Evolutionary conservation across 2,329 filamentous ascomycete species (phyloP).

Genomic region (Fusarium avenaceum): DNA sequence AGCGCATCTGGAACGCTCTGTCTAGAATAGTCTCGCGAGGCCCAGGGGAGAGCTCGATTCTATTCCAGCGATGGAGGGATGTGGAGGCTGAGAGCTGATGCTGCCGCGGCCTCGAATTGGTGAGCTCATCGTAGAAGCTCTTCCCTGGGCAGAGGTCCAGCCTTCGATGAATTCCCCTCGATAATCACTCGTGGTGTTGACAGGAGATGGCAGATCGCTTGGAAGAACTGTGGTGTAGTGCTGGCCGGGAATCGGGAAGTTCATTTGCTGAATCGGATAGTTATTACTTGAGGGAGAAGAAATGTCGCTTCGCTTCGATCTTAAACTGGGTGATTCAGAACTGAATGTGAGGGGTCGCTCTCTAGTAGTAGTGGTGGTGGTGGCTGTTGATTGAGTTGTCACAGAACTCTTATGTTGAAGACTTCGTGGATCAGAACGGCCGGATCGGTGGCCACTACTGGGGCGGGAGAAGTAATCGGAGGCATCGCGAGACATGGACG

Average conservation of each 20-base stretch:
- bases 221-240: conserved; percentile 67
- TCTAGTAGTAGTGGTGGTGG: conserved; percentile 60
- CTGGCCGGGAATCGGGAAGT: conserved; percentile 58
- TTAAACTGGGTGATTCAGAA: conserved; percentile 71
- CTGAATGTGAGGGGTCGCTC: conserved; percentile 66
- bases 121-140: conserved; percentile 70
- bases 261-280: conserved; percentile 56
- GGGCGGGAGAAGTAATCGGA: conserved; percentile 60
- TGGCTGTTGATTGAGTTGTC: conserved; percentile 61
- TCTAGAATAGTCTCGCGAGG: conserved; percentile 77
- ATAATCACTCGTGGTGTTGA: conserved; percentile 67
- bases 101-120: conserved; percentile 68
- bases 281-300: conserved; percentile 69
- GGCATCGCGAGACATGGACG: conserved; percentile 57
- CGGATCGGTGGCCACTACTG: conserved; percentile 58
- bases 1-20: conserved; percentile 73
- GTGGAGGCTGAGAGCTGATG: conserved; percentile 64
- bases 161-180: conserved; percentile 70
- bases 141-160: conserved; percentile 71
- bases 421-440: conserved; percentile 51
- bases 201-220: conserved; percentile 69
- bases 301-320: conserved; percentile 73
- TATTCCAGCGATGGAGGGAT: conserved; percentile 54
- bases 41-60: conserved; percentile 64
- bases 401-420: conserved; percentile 64